Percentiles rank a stretch among this genome's conserved stretches.
Evolutionary conservation across 805 yeast genomes (phyloP).

Genomic region (Kodamaea leandrae): DNA sequence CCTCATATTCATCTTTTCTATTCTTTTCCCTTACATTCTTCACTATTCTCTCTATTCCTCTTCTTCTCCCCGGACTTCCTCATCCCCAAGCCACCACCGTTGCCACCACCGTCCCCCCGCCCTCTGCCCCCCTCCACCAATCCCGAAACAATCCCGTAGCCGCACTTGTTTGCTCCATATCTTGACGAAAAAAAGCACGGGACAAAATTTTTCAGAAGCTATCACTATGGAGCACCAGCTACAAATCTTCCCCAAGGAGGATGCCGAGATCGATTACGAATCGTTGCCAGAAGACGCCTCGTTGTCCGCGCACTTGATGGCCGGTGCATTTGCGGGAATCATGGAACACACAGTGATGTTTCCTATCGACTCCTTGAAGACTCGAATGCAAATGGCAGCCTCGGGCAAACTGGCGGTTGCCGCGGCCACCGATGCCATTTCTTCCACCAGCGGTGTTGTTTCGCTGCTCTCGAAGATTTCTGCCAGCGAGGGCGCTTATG

Average conservation of each 20-base stretch:
- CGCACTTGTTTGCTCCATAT: no score
- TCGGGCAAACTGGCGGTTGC: slow-evolving; percentile 3
- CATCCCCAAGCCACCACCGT: no score
- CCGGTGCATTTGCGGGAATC: slow-evolving; percentile 98
- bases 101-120: no score
- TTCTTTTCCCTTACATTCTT: no score
- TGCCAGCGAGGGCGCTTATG: slow-evolving; percentile 83
- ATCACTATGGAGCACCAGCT: slow-evolving; percentile 24
- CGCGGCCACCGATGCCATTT: not conserved
- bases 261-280: slow-evolving; percentile 80
- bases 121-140: no score
- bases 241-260: slow-evolving; percentile 27
- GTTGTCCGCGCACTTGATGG: slow-evolving; percentile 73
- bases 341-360: slow-evolving; percentile 98
- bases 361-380: slow-evolving; percentile 94
- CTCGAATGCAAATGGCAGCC: slow-evolving; percentile 75
- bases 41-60: no score
- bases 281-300: slow-evolving; percentile 87
- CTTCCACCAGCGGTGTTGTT: slow-evolving; percentile 45
- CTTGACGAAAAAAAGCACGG: not conserved
- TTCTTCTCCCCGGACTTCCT: no score
- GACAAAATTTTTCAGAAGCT: slow-evolving; percentile 9
- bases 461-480: slow-evolving; percentile 70
- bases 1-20: no score
- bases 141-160: no score